Base-by-base conservation (phyloP, 164 flowering plant genomes). In the Vitis riparia region DNA sequence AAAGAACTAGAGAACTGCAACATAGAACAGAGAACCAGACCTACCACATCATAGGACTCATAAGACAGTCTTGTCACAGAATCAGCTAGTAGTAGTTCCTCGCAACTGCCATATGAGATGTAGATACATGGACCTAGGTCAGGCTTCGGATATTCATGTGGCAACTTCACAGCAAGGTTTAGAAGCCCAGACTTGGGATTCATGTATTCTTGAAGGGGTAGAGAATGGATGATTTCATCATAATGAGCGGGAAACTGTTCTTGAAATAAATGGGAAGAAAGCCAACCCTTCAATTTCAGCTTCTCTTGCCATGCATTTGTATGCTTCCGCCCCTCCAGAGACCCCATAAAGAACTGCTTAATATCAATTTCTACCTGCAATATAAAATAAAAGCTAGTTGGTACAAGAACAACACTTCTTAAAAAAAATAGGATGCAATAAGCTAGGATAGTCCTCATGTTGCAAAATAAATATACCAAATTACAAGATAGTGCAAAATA, bases 161-260 rank as follows among this genome's bases (percentile, higher is more conserved):
- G 87, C 68, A 85, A 72, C 74, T 81, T 88, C 23, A 78, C 82
- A 57, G 87, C 87, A 51, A 91, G 74, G 62, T 91, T 91, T 68
- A 91, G 79, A 73, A 80, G 74, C 55, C 94, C 97, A 63, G 81
- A 78, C n/a, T 59, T 68, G 10, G 97, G 94, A 72, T 86, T 84
- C 64, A 82, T 82, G 77, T 91, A 91, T 61, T 88, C 91, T 67
- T 88, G 90, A 73, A 91, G 84, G 10, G 94, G 97, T 68, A 91
- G 73, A 59, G 75, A 60, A 56, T 64, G 61, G 27, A 87, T 72
- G 51, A 87, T 71, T 72, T 86, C 85, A 71, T 80, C 80, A 69
- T 70, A 79, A 78, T 90, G 90, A 51, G 55, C 71, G 11, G 93
- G 86, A 63, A 90, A 87, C 19, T 81, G 87, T 74, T 87, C 83